Percentiles rank a stretch among this genome's conserved stretches.
Evolutionary conservation across 2,329 filamentous ascomycete genomes (phyloP).

Genomic region (Ascochyta lentis): DNA sequence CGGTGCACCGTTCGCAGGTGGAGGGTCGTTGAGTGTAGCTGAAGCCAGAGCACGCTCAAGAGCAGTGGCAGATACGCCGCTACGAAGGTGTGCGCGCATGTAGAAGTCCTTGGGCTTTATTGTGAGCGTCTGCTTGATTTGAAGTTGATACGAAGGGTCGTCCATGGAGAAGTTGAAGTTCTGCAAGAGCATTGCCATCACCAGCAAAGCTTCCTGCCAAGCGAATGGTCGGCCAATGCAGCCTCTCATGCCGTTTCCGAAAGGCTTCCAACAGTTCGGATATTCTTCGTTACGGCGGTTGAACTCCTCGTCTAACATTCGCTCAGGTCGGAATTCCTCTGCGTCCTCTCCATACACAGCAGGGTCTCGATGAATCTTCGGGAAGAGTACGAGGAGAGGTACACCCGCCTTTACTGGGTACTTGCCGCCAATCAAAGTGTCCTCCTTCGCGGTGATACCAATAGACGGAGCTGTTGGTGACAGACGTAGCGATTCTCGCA

Average conservation of each 20-base stretch:
- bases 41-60: constrained; percentile 39
- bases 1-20: constrained; percentile 13
- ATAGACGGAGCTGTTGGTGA: constrained; percentile 62
- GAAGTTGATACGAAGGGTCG: constrained; percentile 53
- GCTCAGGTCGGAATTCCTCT: constrained; percentile 54
- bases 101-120: constrained; percentile 54
- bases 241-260: constrained; percentile 60
- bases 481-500: constrained; percentile 64
- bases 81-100: constrained; percentile 47
- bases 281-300: constrained; percentile 48
- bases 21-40: constrained; percentile 25
- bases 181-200: constrained; percentile 53
- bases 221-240: constrained; percentile 64
- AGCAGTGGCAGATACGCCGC: constrained; percentile 39
- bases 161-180: constrained; percentile 54
- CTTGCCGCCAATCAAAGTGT: constrained; percentile 46
- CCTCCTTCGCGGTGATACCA: constrained; percentile 41
- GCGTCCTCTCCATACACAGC: constrained; percentile 54
- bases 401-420: constrained; percentile 47
- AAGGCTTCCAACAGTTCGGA: constrained; percentile 59
- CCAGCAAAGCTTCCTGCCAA: constrained; percentile 61
- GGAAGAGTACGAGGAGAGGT: constrained; percentile 41
- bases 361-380: constrained; percentile 52
- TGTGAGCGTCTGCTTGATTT: constrained; percentile 54
- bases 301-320: constrained; percentile 56